phyloP scores from a whole-genome alignment of 495 filamentous ascomycete genomes.

The Aspergillus biplanus region DNA sequence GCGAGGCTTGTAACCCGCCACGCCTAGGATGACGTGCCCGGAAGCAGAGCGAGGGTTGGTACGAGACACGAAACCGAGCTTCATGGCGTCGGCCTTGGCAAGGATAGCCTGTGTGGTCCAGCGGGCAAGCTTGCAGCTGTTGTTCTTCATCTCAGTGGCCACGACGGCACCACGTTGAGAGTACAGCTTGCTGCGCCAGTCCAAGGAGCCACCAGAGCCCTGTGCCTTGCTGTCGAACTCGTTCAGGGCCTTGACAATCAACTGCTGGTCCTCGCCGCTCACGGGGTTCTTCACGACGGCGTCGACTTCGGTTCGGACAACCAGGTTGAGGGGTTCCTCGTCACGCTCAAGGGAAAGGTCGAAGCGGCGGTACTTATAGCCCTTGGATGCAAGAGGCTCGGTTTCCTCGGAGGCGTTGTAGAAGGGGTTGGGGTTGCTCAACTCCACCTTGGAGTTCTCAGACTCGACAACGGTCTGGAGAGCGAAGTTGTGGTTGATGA shows the following conservation, averaged over 20 bases:
- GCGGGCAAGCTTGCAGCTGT: slow-evolving; percentile 93
- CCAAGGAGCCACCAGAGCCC: slow-evolving; percentile 87
- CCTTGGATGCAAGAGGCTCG: slow-evolving; percentile 90
- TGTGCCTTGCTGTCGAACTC: slow-evolving; percentile 98
- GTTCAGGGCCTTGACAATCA: slow-evolving; percentile 95
- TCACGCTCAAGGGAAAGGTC: slow-evolving; percentile 89
- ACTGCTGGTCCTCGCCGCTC: slow-evolving; percentile 82
- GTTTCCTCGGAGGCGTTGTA: slow-evolving; percentile 92
- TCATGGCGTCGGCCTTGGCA: slow-evolving; percentile 95
- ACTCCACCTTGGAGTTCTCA: slow-evolving; percentile 73
- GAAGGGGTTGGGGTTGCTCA: slow-evolving; percentile 92
- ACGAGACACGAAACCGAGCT: slow-evolving; percentile 97
- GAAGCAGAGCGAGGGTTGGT: slow-evolving; percentile 86
- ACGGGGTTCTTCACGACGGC: slow-evolving; percentile 92
- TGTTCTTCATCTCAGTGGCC: slow-evolving; percentile 99
- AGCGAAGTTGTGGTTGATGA: slow-evolving; percentile 99
- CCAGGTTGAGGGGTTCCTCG: slow-evolving; percentile 87
- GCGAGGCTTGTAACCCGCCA: slow-evolving; percentile 93
- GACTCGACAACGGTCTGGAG: slow-evolving; percentile 89
- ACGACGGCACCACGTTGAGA: slow-evolving; percentile 94
- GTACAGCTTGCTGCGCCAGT: slow-evolving; percentile 93
- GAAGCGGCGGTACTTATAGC: slow-evolving; percentile 97
- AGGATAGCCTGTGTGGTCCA: slow-evolving; percentile 97
- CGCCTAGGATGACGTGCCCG: slow-evolving; percentile 91
- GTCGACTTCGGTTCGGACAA: slow-evolving; percentile 96